phyloP scores from a whole-genome alignment of 2,329 filamentous ascomycete species.

The Lecanosticta acicola region DNA sequence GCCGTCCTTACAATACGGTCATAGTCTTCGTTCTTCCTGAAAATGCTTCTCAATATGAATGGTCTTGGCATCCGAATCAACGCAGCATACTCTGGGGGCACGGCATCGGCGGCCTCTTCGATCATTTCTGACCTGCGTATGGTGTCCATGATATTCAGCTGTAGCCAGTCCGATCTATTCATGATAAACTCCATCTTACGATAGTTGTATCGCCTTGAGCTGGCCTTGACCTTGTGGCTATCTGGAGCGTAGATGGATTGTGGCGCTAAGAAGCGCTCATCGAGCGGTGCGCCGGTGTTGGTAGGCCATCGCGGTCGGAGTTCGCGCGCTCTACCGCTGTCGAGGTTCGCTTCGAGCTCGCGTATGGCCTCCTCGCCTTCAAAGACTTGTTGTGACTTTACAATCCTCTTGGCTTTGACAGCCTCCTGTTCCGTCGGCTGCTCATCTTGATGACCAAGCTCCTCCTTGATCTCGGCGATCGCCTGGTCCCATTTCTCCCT shows the following conservation, averaged over 20 bases:
- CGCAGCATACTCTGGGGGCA: slow-evolving; percentile 14
- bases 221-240: slow-evolving; percentile 27
- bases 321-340: slow-evolving; percentile 10
- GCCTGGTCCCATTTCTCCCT: slow-evolving; percentile 57
- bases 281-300: slow-evolving; percentile 35
- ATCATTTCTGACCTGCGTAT: slow-evolving; percentile 16
- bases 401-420: neutral
- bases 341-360: slow-evolving; percentile 19
- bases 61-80: slow-evolving; percentile 18
- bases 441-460: slow-evolving; percentile 4
- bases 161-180: slow-evolving; percentile 37
- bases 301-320: slow-evolving; percentile 31
- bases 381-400: neutral
- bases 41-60: slow-evolving; percentile 1
- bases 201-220: slow-evolving; percentile 32
- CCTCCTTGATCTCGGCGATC: slow-evolving; percentile 50
- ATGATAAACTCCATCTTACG: slow-evolving; percentile 42
- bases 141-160: slow-evolving; percentile 32
- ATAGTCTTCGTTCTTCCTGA: slow-evolving; percentile 9
- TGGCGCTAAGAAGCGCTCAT: slow-evolving; percentile 32
- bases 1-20: neutral
- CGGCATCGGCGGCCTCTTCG: slow-evolving; percentile 16
- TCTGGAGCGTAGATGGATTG: slow-evolving; percentile 42
- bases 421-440: neutral
- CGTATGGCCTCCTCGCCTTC: slow-evolving; percentile 15